Percentiles rank a stretch among this genome's conserved stretches.
These are phyloP conservation scores for Lonicera japonica DNA, from an alignment of 129 eudicot species.

Conservation along the genomic window DNA sequence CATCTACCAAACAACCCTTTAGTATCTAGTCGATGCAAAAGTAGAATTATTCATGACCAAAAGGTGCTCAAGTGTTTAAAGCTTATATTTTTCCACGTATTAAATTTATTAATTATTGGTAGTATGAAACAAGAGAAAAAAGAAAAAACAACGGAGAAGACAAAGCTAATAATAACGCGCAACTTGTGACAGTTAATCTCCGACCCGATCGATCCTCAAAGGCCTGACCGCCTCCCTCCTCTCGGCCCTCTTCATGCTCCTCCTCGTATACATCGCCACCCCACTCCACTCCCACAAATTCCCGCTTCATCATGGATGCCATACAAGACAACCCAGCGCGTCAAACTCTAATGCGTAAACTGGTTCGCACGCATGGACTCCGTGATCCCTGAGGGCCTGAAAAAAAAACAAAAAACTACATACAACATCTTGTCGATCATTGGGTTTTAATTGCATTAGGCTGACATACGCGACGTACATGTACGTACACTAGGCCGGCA, in stretches of 20 bases:
- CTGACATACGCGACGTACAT: conserved; percentile 70
- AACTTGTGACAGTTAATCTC: conserved; percentile 16
- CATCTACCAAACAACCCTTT: no score
- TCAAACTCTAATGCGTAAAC: conserved; percentile 55
- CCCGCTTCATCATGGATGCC: conserved; percentile 65
- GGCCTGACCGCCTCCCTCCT: conserved; percentile 1
- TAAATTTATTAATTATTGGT: no score
- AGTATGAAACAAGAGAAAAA: no score
- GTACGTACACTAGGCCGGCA: conserved; percentile 58
- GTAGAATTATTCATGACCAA: no score
- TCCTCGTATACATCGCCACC: conserved; percentile 17
- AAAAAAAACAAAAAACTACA: conserved; percentile 43
- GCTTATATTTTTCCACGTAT: no score
- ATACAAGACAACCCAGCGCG: conserved; percentile 39
- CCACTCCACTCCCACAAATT: conserved; percentile 29
- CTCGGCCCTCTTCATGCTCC: conserved; percentile 6
- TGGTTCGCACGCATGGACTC: conserved; percentile 65
- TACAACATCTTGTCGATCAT: conserved; percentile 19
- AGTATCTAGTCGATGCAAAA: no score
- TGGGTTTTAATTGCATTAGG: conserved; percentile 69
- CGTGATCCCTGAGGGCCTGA: conserved; percentile 76
- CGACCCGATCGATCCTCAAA: neutral
- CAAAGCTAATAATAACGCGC: neutral
- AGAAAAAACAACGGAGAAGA: neutral
- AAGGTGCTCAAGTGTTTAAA: no score